These are phyloP conservation scores for Aspergillus texensis DNA, from an alignment of 2,329 filamentous ascomycete genomes.

Conservation along the genomic window DNA sequence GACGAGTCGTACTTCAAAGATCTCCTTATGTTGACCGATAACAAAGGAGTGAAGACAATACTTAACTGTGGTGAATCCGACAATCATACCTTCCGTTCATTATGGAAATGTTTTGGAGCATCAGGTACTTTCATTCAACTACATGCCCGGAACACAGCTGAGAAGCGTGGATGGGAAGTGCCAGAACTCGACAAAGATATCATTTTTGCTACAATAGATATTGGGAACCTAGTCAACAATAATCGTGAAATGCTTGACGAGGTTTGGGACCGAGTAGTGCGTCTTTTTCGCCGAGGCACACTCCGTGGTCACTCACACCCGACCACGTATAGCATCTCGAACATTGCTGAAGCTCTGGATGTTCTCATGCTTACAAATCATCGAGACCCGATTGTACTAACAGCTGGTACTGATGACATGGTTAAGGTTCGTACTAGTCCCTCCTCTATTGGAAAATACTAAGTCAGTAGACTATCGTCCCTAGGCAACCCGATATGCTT, in stretches of 20 bases:
- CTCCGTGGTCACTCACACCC: conserved; percentile 15
- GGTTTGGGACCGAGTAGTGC: conserved; percentile 16
- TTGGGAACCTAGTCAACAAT: conserved; percentile 15
- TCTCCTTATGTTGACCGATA: conserved; percentile 10
- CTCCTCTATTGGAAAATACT: not conserved
- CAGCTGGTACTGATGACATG: not conserved
- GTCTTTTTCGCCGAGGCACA: conserved; percentile 16
- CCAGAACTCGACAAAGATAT: conserved; percentile 10
- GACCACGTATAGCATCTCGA: conserved; percentile 8
- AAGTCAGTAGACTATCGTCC: not conserved
- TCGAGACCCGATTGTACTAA: conserved; percentile 10
- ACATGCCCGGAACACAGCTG: not conserved
- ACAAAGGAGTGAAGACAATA: conserved; percentile 10
- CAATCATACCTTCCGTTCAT: not conserved
- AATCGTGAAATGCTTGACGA: conserved; percentile 6
- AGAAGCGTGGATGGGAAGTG: not conserved
- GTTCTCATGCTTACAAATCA: conserved; percentile 5
- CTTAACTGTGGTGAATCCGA: conserved; percentile 13
- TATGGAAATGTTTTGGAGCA: not conserved
- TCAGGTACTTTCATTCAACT: conserved; percentile 36
- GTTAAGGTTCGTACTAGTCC: not conserved
- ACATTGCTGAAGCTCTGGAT: conserved; percentile 16
- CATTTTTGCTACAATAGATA: conserved; percentile 19
- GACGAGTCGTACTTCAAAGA: conserved; percentile 5
- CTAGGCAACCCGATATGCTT: not conserved